Evolutionary conservation across 306 rosid genomes (phyloP), one percentile per base, ranked within the genome.

Genomic region (Malus sylvestris): DNA sequence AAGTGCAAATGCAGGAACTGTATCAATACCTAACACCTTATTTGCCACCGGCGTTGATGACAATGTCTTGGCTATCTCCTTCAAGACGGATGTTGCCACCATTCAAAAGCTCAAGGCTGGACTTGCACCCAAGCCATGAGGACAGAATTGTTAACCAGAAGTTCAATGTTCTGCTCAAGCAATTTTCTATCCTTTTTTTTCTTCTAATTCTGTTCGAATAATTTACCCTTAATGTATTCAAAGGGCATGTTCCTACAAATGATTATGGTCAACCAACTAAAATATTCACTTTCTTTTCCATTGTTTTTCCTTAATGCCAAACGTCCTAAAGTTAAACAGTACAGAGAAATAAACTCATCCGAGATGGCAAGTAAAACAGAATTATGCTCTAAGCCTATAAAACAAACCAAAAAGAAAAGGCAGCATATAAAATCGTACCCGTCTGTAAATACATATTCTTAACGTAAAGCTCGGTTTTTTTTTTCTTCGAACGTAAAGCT

Each of bases 11-110:
- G 73, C 93, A 9, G 88, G 85, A 1, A 57, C 79, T 0, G 84
- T 81, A 1, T 83, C 90, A 1, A 8, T 88, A 25, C 92, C 95
- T 1, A 66, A 1, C 42, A 64, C 89, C 0, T 32, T 89, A 51
- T 83, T 89, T 44, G n/a, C 63, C 20, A 69, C 88, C 4, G 29
- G 84, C 29, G 83, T 87, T 64, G 86, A 85, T 18, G 80, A 81
- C 44, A 76, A 52, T 16, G 77, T 85, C 40, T 77, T 89, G 81
- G 89, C 89, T 67, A 69, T 79, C 72, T 76, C 89, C 9, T 87
- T 89, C 76, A 89, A 85, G 67, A 87, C 88, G 20, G 62, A 83
- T 55, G 82, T 80, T 67, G 51, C 67, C 58, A 85, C 83, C 69
- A 77, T 87, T 81, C 66, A 81, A 11, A 73, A 18, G n/a, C 76